These are phyloP conservation scores for Pistacia atlantica DNA, from an alignment of 345 rosid species.

Conservation along the genomic window DNA sequence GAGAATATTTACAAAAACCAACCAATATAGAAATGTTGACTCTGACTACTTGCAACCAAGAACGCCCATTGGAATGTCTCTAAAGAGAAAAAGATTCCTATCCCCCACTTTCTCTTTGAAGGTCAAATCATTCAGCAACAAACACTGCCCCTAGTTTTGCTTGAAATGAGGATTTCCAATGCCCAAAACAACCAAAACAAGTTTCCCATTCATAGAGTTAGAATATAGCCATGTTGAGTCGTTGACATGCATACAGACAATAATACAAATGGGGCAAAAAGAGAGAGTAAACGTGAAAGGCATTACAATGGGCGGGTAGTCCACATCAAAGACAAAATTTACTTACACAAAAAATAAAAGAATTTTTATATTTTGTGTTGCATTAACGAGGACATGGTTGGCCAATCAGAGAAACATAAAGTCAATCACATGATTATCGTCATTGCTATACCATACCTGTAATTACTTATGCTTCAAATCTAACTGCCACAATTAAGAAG, in stretches of 20 bases:
- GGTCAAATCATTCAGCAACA: slow-evolving; percentile 11
- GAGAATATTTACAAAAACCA: background rate
- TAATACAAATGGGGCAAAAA: background rate
- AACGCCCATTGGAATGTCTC: slow-evolving; percentile 15
- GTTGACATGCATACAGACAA: background rate
- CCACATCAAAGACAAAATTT: slow-evolving; percentile 22
- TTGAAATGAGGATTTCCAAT: background rate
- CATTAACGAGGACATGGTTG: slow-evolving; percentile 27
- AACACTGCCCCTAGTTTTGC: slow-evolving; percentile 33
- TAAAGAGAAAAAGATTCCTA: background rate
- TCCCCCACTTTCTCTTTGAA: slow-evolving; percentile 5
- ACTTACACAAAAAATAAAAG: slow-evolving; percentile 12
- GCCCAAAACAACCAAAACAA: background rate
- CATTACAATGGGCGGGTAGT: slow-evolving; percentile 23
- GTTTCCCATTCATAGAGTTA: background rate
- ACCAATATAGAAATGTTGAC: background rate
- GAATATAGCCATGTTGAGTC: background rate
- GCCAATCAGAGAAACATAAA: slow-evolving; percentile 18
- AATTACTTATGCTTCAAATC: slow-evolving; percentile 19
- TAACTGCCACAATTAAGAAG: slow-evolving; percentile 8
- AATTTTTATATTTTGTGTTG: slow-evolving; percentile 10
- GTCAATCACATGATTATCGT: slow-evolving; percentile 37
- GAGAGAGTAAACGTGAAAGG: background rate
- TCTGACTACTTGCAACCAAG: slow-evolving; percentile 7
- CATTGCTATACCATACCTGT: slow-evolving; percentile 10